Evolutionary conservation across 306 rosid genomes (phyloP).

Genomic region (Cucumis cinereus): DNA sequence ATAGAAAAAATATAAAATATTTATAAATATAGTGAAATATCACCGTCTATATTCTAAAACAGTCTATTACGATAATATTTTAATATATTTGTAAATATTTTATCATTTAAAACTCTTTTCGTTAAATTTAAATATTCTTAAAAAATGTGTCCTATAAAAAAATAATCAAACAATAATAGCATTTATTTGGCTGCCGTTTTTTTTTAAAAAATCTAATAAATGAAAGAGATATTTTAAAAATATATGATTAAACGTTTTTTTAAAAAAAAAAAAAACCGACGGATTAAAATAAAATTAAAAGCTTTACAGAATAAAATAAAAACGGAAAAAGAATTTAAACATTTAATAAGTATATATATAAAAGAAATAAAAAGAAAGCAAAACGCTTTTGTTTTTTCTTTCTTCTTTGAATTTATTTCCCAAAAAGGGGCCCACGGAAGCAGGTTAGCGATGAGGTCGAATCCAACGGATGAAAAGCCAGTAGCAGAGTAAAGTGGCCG

Average conservation of each 20-base stretch:
- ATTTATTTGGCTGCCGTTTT: no score
- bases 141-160: no score
- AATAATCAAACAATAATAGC: neutral
- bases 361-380: neutral
- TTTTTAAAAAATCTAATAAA: no score
- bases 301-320: neutral
- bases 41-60: no score
- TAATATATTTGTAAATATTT: no score
- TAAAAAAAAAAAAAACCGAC: neutral
- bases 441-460: neutral
- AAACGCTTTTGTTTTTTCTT: conserved; percentile 3
- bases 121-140: no score
- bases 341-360: neutral
- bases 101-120: no score
- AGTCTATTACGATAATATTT: no score
- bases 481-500: neutral
- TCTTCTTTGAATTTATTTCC: neutral
- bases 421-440: neutral
- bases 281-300: neutral
- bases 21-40: no score
- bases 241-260: neutral
- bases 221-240: no score
- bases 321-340: neutral
- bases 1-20: no score
- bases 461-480: neutral